Base-by-base conservation (phyloP, 768 basidiomycete species). In the Psilocybe cyanescens region DNA sequence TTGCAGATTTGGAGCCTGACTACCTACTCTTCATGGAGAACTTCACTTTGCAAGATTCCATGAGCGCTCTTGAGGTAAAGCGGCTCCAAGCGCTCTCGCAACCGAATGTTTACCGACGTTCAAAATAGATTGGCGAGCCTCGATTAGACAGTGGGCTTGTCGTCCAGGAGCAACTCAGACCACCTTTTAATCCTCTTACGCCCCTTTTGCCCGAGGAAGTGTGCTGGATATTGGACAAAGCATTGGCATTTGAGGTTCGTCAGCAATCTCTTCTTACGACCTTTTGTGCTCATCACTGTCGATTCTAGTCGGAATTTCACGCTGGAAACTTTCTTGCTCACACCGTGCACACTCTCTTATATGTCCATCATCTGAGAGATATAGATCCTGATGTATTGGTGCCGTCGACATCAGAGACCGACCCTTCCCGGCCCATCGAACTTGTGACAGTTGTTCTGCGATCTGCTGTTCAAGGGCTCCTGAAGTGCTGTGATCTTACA, bases 21-120 rank as follows among this genome's bases (percentile, higher is more conserved):
- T 80, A 80, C 39, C 75, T 94, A 60, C 61, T 95, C 5, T 81
- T 93, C 35, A 86, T 86, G 67, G 83, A 87, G 0, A 85, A 83
- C 31, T 90, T 94, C 66, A 84, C 86, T 16, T 79, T 97, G 50
- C 83, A 89, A 62, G 95, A 98, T 62, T 89, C 94, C n/a, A 97
- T 98, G 95, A 91, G 91, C 67, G 92, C 94, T 12, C 87, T 97
- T 57, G 91, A 95, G 84, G 93, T 91, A 46, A 33, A 37, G 19
- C 17, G 29, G 24, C 5, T 35, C n/a, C 41, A 31, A 35, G 12
- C 17, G 41, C 17, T 45, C 60, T 46, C n/a, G 46, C 14, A 30
- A 58, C 44, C 46, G 24, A 52, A 63, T 57, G 53, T 31, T 61
- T 28, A 52, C 39, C 54, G 55, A 31, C 17, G 33, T 35, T 53